Conservation (phyloP, 345 rosid genomes). For the Atalantia buxifolia region DNA sequence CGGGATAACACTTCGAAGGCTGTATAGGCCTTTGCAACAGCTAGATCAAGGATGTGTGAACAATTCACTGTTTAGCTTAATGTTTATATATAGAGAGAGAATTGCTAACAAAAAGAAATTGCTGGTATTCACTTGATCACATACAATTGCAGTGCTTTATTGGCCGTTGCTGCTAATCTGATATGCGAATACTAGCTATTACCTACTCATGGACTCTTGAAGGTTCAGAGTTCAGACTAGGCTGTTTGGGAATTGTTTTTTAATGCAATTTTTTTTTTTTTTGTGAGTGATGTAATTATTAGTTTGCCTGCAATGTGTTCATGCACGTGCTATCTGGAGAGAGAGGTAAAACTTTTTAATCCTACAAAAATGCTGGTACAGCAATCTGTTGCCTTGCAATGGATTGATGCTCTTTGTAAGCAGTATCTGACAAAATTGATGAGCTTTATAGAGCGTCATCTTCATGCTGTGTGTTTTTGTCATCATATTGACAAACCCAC, state of each 20-base stretch:
- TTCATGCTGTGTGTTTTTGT: background rate
- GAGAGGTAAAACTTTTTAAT: background rate
- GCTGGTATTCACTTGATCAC: background rate
- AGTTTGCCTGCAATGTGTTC: background rate
- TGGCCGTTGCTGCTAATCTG: background rate
- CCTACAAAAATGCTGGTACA: background rate
- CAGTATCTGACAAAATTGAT: background rate
- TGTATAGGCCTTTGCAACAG: background rate
- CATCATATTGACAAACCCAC: background rate
- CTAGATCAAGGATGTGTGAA: background rate
- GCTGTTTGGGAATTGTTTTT: background rate
- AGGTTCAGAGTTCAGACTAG: background rate
- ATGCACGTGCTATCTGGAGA: background rate
- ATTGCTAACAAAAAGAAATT: background rate
- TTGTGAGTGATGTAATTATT: background rate
- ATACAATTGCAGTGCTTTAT: background rate
- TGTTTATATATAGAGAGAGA: background rate
- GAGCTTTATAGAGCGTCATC: background rate
- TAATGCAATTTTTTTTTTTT: background rate
- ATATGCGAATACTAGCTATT: background rate
- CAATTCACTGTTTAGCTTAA: background rate
- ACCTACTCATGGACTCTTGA: background rate
- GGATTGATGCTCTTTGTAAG: background rate
- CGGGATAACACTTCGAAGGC: background rate
- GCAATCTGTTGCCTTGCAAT: background rate